These are phyloP conservation scores for Ceratobasidium sp. DNA, from an alignment of 1,284 basidiomycete species.

Conservation along the genomic window DNA sequence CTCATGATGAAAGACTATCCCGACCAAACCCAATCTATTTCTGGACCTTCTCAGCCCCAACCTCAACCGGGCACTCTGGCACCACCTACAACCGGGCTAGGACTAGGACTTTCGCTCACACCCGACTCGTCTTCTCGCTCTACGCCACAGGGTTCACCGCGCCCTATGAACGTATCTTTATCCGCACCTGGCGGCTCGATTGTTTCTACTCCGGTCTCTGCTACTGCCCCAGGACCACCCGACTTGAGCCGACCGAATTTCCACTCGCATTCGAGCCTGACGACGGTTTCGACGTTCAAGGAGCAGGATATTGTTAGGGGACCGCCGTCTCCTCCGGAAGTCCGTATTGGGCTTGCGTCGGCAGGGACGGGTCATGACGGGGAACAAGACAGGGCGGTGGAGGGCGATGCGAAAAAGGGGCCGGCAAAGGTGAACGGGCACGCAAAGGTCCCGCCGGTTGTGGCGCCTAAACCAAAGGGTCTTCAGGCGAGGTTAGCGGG, in stretches of 20 bases:
- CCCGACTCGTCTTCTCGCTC: constrained; percentile 49
- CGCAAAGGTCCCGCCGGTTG: constrained; percentile 20
- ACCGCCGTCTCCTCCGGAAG: constrained; percentile 7
- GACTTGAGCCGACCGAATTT: constrained; percentile 20
- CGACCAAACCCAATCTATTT: constrained; percentile 66
- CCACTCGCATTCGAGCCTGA: constrained; percentile 41
- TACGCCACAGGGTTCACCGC: constrained; percentile 53
- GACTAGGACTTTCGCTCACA: constrained; percentile 13
- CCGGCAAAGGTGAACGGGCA: neutral
- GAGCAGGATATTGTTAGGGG: constrained; percentile 28
- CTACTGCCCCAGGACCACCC: neutral
- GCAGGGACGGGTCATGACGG: neutral
- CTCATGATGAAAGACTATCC: constrained; percentile 96
- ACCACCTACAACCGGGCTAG: constrained; percentile 48
- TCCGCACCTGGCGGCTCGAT: neutral
- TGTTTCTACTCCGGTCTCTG: neutral
- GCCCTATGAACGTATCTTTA: constrained; percentile 17
- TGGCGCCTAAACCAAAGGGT: constrained; percentile 35
- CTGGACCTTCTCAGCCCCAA: constrained; percentile 27
- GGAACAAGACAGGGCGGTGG: neutral
- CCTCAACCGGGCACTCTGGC: constrained; percentile 41
- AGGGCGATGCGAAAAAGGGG: neutral
- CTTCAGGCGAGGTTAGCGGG: constrained; percentile 37
- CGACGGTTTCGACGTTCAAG: constrained; percentile 40
- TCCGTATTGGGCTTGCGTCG: neutral